A percentile compares a stretch with the other conserved stretches of the same genome.
Evolutionary conservation across 495 filamentous ascomycete species (phyloP).

Genomic region (Haplographium delicatum): DNA sequence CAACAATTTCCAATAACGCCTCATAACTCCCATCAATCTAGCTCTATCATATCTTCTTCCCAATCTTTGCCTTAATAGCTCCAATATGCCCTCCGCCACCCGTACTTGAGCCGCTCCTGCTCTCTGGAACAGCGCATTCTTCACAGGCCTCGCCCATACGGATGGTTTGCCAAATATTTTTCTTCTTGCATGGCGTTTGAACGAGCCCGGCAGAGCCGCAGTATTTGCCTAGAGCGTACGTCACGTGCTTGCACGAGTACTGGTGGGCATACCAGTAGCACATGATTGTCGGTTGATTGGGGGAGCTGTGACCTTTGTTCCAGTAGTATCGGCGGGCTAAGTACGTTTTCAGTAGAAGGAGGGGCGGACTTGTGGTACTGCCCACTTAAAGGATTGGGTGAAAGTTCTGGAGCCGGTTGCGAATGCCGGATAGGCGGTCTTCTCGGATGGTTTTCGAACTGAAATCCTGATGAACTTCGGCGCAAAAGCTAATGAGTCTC

Average conservation of each 20-base stretch:
- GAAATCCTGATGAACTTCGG: too few species aligned
- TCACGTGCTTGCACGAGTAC: conserved; percentile 23
- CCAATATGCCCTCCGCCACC: not conserved
- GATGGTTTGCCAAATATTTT: conserved; percentile 25
- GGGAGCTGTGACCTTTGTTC: not conserved
- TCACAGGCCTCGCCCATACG: conserved; percentile 23
- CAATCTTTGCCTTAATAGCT: not conserved
- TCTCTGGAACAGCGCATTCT: conserved; percentile 20
- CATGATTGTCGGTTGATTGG: conserved; percentile 11
- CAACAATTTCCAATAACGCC: too few species aligned
- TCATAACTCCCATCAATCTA: too few species aligned
- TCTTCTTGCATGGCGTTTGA: conserved; percentile 27
- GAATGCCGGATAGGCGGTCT: too few species aligned
- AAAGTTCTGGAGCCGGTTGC: too few species aligned
- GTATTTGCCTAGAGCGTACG: conserved; percentile 22
- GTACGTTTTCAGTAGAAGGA: too few species aligned
- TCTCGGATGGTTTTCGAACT: too few species aligned
- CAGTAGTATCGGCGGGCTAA: too few species aligned
- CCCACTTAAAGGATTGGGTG: too few species aligned
- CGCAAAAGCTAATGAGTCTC: too few species aligned
- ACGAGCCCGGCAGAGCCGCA: conserved; percentile 14
- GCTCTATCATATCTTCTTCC: conserved; percentile 5
- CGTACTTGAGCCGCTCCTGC: not conserved
- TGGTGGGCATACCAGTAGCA: conserved; percentile 24
- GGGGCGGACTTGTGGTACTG: too few species aligned